Base-by-base conservation (phyloP, 306 rosid species). In the Aeschynomene evenia region DNA sequence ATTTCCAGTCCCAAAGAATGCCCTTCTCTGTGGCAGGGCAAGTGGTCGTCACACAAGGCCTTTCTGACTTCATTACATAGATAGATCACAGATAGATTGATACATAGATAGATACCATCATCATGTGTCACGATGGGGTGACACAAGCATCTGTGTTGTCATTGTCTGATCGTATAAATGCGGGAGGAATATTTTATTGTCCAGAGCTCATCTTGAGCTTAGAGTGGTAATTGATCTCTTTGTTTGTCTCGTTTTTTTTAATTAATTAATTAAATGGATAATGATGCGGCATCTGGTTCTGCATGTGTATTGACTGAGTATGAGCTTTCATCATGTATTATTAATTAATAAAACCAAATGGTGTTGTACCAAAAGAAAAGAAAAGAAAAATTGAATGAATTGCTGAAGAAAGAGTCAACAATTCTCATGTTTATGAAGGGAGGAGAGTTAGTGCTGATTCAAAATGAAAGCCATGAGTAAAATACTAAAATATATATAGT, bases 21-120 rank as follows among this genome's bases (percentile, higher is more conserved):
- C 97, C 1, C 82, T 87, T 71, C 92, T 94, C 8, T 94, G 97
- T 71, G 98, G 98, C 33, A 68, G 92, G 54, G 97, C 92, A 3
- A 78, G 80, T 15, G 96, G 98, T 60, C 92, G 88, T 40, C 96
- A 1, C 80, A 94, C 92, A 1, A 82, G 97, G 62, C 88, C 95
- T 12, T 70, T 88, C 40, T 80, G 65, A 69, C 26, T 43, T 18
- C n/a, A n/a, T n/a, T n/a, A n/a, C n/a, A n/a, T n/a, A n/a, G n/a
- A n/a, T n/a, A n/a, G n/a, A n/a, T n/a, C n/a, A n/a, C n/a, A 8
- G 19, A 4, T 15, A n/a, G 19, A 1, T 45, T 28, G 31, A 28
- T 28, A 28, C 5, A 4, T 28, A 6, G 5, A 23, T 6, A 37
- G 66, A 19, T 42, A 23, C 6, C 15, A 28, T 7, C 19, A 22